A percentile compares a stretch with the other conserved stretches of the same genome.
These are phyloP conservation scores for Camellia lanceoleosa DNA, from an alignment of 148 eudicot species.

Conservation along the genomic window DNA sequence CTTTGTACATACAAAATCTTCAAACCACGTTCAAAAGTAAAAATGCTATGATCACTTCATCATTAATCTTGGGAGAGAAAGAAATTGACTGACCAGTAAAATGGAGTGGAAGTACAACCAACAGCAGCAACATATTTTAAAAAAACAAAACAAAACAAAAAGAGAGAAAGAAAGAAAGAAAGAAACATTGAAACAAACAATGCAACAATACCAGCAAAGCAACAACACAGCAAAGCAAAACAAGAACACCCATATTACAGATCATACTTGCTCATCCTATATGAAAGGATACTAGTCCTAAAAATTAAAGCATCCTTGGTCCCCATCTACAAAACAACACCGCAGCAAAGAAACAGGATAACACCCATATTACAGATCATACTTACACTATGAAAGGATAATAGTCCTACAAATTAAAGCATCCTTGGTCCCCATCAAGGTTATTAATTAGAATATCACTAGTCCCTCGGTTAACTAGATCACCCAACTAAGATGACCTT, in stretches of 20 bases:
- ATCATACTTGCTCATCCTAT: background rate
- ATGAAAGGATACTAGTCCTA: background rate
- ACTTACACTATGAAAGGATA: background rate
- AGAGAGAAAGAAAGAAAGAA: background rate
- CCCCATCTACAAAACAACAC: background rate
- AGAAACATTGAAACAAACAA: background rate
- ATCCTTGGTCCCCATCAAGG: background rate
- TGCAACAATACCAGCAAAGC: background rate
- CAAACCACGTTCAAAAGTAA: background rate
- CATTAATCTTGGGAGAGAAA: background rate
- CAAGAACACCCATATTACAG: background rate
- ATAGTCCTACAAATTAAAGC: background rate
- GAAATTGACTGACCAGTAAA: background rate
- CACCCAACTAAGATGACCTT: background rate
- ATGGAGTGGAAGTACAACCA: background rate
- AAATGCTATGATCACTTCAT: too few relatives aligned
- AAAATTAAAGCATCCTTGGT: background rate
- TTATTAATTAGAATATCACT: background rate
- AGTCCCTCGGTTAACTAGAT: background rate
- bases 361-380: background rate
- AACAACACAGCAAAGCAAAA: slow-evolving; percentile 2
- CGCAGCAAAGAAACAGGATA: background rate
- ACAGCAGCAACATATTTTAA: background rate
- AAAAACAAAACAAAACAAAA: background rate
- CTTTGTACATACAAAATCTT: background rate